A percentile compares a stretch with the other conserved stretches of the same genome.
Conservation (phyloP, 2,329 filamentous ascomycete genomes). For the Phyllosticta citriasiana region DNA sequence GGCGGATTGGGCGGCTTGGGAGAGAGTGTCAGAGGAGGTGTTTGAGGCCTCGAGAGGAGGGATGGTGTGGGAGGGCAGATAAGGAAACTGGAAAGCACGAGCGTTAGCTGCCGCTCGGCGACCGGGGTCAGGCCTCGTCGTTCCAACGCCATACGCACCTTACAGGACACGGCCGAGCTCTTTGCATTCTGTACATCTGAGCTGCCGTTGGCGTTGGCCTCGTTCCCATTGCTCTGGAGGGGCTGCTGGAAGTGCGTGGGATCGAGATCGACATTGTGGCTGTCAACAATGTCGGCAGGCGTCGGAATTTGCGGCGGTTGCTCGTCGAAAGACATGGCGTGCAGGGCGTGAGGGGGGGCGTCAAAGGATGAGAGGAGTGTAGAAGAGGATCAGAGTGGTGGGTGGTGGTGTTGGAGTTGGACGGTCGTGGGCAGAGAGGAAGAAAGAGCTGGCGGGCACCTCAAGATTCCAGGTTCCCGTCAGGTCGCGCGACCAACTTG, state of each 20-base stretch:
- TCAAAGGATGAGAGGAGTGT: not conserved
- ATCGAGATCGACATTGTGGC: conserved; percentile 23
- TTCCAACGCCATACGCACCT: conserved; percentile 28
- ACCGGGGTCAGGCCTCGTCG: conserved; percentile 15
- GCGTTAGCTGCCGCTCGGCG: conserved; percentile 27
- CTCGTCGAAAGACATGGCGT: conserved; percentile 8
- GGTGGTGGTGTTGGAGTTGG: not conserved
- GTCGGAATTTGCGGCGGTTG: conserved; percentile 13
- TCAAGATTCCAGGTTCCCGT: not conserved
- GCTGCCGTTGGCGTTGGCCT: conserved; percentile 9
- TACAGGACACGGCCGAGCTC: conserved; percentile 31
- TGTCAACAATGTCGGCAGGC: conserved; percentile 12
- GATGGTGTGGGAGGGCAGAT: conserved; percentile 24
- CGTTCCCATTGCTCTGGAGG: conserved; percentile 6
- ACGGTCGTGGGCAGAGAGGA: not conserved
- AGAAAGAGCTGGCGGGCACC: not conserved
- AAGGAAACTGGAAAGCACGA: conserved; percentile 24
- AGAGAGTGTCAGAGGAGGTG: conserved; percentile 7
- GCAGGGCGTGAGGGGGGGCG: not conserved
- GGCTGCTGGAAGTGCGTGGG: conserved; percentile 13
- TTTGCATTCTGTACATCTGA: conserved; percentile 20
- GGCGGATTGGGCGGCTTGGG: conserved; percentile 38
- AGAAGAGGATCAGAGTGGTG: not conserved
- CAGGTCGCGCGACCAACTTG: conserved; percentile 8
- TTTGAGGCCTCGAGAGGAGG: conserved; percentile 12